A percentile compares a stretch with the other conserved stretches of the same genome.
These are phyloP conservation scores for Pseudoscleropodium purum DNA, from an alignment of 225 moss, liverwort and hornwort species.

Conservation along the genomic window DNA sequence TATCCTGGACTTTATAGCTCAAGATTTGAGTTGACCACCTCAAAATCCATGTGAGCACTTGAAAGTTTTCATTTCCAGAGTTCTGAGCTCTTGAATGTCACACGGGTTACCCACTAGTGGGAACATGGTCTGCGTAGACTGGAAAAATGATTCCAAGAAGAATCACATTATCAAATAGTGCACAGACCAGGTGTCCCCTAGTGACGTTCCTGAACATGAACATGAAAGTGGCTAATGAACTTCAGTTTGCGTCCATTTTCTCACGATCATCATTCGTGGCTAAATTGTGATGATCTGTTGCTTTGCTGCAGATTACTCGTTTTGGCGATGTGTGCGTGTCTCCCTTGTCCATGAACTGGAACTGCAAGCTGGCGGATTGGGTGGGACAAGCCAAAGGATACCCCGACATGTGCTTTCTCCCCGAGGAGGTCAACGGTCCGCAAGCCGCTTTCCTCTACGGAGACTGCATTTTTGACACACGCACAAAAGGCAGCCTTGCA, in stretches of 20 bases:
- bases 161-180: not conserved
- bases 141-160: too few species aligned
- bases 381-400: conserved; percentile 33
- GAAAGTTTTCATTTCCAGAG: not conserved
- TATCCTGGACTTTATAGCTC: too few species aligned
- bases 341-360: conserved; percentile 50
- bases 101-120: not conserved
- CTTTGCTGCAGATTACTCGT: conserved; percentile 19
- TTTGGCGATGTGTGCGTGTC: conserved; percentile 43
- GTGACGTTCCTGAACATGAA: not conserved
- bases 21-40: not conserved
- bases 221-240: not conserved
- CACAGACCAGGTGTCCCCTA: not conserved
- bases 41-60: not conserved
- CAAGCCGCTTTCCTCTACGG: conserved; percentile 18
- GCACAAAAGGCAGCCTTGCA: conserved; percentile 22
- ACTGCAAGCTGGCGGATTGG: conserved; percentile 42
- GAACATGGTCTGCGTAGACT: not conserved
- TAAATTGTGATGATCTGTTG: not conserved
- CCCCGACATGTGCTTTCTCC: conserved; percentile 37
- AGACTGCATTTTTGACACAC: conserved; percentile 39
- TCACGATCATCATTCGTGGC: not conserved
- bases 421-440: conserved; percentile 4
- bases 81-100: not conserved
- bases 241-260: not conserved